These are phyloP conservation scores for Penicillium sp. DNA, from an alignment of 2,329 filamentous ascomycete species.

Conservation along the genomic window DNA sequence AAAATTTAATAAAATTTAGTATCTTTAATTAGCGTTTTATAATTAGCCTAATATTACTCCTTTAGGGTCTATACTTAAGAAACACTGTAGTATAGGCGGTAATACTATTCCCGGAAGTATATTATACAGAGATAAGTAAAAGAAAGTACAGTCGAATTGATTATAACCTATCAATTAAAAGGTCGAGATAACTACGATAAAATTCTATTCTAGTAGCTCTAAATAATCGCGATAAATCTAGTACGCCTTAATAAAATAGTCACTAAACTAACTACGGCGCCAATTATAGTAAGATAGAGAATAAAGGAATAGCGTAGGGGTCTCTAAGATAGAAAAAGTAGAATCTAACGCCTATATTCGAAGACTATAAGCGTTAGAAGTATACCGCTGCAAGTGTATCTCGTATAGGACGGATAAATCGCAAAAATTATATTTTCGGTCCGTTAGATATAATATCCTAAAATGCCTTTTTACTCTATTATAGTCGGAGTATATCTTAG, in stretches of 20 bases:
- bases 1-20: no score
- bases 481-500: not conserved
- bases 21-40: no score
- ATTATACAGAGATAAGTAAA: not conserved
- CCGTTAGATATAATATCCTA: not conserved
- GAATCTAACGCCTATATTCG: constrained; percentile 10
- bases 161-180: constrained; percentile 7
- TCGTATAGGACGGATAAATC: not conserved
- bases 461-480: not conserved
- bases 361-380: constrained; percentile 10
- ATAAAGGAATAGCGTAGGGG: not conserved
- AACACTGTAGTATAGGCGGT: no score
- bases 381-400: not conserved
- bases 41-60: no score
- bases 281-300: not conserved
- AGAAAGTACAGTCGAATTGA: not conserved
- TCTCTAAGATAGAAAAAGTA: constrained; percentile 6
- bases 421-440: not conserved
- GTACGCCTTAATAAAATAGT: constrained; percentile 8
- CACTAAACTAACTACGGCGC: not conserved
- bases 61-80: no score
- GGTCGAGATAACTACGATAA: constrained; percentile 1
- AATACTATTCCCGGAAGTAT: no score
- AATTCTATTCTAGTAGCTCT: not conserved
- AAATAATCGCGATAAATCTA: constrained; percentile 7